These are phyloP conservation scores for Pseudevernia furfuracea DNA, from an alignment of 495 filamentous ascomycete genomes.

Conservation along the genomic window DNA sequence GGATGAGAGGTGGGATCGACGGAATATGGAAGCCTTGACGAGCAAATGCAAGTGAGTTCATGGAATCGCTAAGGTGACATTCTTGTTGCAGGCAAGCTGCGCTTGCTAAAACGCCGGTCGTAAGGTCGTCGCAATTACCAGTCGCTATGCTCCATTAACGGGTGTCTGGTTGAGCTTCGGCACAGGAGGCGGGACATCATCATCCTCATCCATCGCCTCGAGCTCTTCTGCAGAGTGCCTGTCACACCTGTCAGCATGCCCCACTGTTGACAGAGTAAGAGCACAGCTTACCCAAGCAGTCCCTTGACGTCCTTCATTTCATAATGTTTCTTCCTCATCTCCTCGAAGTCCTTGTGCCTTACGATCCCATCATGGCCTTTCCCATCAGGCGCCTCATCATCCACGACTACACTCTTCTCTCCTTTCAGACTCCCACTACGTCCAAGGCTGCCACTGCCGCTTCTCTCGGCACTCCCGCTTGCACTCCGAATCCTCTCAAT, in stretches of 20 bases:
- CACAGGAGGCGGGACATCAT: slow-evolving; percentile 31
- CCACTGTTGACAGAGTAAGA: no score
- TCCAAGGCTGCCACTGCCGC: slow-evolving; percentile 26
- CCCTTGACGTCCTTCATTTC: slow-evolving; percentile 96
- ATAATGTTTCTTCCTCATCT: slow-evolving; percentile 89
- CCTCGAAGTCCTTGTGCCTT: slow-evolving; percentile 86
- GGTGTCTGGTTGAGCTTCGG: slow-evolving; percentile 18
- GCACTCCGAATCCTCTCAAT: slow-evolving; percentile 29
- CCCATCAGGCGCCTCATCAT: slow-evolving; percentile 49
- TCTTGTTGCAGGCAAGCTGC: background rate
- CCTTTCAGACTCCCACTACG: slow-evolving; percentile 41
- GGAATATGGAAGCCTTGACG: background rate
- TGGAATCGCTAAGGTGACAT: background rate
- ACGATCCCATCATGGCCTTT: slow-evolving; percentile 70
- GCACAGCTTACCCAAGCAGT: slow-evolving; percentile 61
- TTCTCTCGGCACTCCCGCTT: slow-evolving; percentile 38
- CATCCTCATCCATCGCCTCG: slow-evolving; percentile 48
- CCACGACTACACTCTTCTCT: slow-evolving; percentile 72
- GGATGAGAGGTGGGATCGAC: background rate
- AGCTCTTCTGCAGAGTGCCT: slow-evolving; percentile 32
- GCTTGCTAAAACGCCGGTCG: background rate
- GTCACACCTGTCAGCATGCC: slow-evolving; percentile 3
- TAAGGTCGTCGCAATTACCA: background rate
- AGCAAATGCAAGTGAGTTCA: background rate
- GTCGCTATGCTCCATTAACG: slow-evolving; percentile 17